phyloP scores from a whole-genome alignment of 2,329 filamentous ascomycete species.

The Colletotrichum noveboracense region DNA sequence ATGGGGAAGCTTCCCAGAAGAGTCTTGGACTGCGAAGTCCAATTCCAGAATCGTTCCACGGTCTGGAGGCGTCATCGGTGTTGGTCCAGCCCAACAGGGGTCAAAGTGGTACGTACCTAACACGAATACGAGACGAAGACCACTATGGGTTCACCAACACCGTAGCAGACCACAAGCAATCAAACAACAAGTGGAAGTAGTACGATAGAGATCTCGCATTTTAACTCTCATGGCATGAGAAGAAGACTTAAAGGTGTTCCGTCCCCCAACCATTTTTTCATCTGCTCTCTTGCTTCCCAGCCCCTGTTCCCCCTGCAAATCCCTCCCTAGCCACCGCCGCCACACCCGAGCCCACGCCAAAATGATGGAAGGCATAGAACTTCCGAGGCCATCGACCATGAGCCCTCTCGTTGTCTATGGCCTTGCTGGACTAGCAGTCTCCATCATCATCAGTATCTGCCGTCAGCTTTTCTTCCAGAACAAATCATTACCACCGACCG shows the following conservation, averaged over 20 bases:
- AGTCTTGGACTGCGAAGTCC: not conserved
- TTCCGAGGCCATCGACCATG: not conserved
- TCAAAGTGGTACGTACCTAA: not conserved
- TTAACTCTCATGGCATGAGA: no score
- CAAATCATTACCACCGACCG: constrained; percentile 79
- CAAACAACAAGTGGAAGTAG: not conserved
- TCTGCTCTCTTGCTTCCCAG: not conserved
- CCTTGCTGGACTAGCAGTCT: not conserved
- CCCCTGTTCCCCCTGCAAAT: not conserved
- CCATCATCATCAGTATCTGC: constrained; percentile 81
- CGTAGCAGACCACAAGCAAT: not conserved
- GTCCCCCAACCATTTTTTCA: not conserved
- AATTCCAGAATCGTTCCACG: not conserved
- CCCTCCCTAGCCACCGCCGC: not conserved
- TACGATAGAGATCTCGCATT: not conserved
- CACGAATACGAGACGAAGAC: not conserved
- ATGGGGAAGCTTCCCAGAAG: not conserved
- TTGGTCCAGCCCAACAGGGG: not conserved
- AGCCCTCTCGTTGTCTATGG: not conserved
- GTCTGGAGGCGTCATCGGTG: not conserved
- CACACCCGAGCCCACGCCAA: not conserved
- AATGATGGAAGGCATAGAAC: not conserved
- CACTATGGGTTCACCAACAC: not conserved
- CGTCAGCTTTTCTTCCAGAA: constrained; percentile 76
- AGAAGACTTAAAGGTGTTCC: not conserved